Conservation (phyloP, 169 alveolate species). For the Plasmodium yoelii region DNA sequence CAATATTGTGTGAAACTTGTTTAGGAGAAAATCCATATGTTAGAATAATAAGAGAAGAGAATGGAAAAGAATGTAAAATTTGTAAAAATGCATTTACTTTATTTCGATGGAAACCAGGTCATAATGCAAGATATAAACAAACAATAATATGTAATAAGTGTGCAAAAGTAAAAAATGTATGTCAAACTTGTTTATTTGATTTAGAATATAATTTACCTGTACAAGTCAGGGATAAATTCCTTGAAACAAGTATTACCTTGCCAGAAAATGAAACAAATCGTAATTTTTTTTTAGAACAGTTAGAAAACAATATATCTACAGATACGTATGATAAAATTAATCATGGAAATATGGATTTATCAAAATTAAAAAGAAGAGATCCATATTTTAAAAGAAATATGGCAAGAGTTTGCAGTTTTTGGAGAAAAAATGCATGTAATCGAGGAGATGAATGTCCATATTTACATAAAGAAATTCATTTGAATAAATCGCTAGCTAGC, state of each 20-base stretch:
- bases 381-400: slow-evolving; percentile 93
- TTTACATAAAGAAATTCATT: slow-evolving; percentile 83
- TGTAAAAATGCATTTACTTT: slow-evolving; percentile 98
- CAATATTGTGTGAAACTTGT: slow-evolving; percentile 97
- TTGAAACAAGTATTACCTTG: slow-evolving; percentile 76
- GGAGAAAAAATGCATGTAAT: slow-evolving; percentile 93
- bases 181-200: slow-evolving; percentile 98
- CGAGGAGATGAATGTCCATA: slow-evolving; percentile 97
- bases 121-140: slow-evolving; percentile 94
- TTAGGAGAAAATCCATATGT: slow-evolving; percentile 98
- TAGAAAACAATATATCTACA: slow-evolving; percentile 77
- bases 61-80: slow-evolving; percentile 96
- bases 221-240: slow-evolving; percentile 94
- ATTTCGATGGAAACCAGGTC: slow-evolving; percentile 98
- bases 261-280: slow-evolving; percentile 86
- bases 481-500: slow-evolving; percentile 80
- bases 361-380: slow-evolving; percentile 87
- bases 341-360: slow-evolving; percentile 69
- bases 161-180: slow-evolving; percentile 98
- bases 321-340: slow-evolving; percentile 47
- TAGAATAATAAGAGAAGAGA: slow-evolving; percentile 95
- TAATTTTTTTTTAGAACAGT: slow-evolving; percentile 80
- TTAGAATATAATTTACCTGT: slow-evolving; percentile 98
- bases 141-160: slow-evolving; percentile 98
- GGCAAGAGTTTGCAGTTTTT: slow-evolving; percentile 96